Conservation (phyloP, 169 alveolate species). For the Prorocentrum cordatum region DNA sequence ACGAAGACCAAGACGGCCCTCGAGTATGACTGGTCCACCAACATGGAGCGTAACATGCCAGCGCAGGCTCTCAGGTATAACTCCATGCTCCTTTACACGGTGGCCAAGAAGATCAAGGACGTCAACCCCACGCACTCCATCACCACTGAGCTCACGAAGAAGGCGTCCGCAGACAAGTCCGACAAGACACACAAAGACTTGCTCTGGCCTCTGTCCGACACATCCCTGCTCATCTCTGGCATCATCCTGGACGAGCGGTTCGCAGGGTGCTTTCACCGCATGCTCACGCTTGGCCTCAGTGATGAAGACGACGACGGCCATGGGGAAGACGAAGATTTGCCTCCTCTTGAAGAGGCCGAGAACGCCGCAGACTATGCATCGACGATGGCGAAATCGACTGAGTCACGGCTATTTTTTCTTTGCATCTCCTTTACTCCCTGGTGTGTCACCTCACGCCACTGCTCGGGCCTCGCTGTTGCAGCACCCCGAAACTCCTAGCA, state of each 20-base stretch:
- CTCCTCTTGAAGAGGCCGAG: slow-evolving; percentile 84
- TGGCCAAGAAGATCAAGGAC: slow-evolving; percentile 80
- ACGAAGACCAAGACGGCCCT: slow-evolving; percentile 97
- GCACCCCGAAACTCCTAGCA: too few species aligned
- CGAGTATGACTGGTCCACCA: slow-evolving; percentile 99
- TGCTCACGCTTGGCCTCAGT: slow-evolving; percentile 97
- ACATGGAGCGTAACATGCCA: slow-evolving; percentile 99
- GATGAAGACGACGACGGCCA: slow-evolving; percentile 89
- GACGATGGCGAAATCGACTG: slow-evolving; percentile 94
- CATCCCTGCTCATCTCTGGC: slow-evolving; percentile 96
- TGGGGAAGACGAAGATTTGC: slow-evolving; percentile 85
- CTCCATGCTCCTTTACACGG: slow-evolving; percentile 73
- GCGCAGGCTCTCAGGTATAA: slow-evolving; percentile 99
- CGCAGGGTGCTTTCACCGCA: slow-evolving; percentile 95
- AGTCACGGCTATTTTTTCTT: too few species aligned
- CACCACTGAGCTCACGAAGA: slow-evolving; percentile 91
- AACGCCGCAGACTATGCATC: slow-evolving; percentile 83
- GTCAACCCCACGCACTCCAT: slow-evolving; percentile 97
- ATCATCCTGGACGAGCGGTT: slow-evolving; percentile 96
- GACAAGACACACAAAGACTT: slow-evolving; percentile 98
- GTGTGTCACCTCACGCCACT: too few species aligned
- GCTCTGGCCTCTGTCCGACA: too few species aligned
- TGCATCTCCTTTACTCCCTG: too few species aligned
- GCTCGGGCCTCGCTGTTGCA: too few species aligned
- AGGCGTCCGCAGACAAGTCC: slow-evolving; percentile 92